Conservation (phyloP, 768 basidiomycete genomes). For the Russula dissimulans region DNA sequence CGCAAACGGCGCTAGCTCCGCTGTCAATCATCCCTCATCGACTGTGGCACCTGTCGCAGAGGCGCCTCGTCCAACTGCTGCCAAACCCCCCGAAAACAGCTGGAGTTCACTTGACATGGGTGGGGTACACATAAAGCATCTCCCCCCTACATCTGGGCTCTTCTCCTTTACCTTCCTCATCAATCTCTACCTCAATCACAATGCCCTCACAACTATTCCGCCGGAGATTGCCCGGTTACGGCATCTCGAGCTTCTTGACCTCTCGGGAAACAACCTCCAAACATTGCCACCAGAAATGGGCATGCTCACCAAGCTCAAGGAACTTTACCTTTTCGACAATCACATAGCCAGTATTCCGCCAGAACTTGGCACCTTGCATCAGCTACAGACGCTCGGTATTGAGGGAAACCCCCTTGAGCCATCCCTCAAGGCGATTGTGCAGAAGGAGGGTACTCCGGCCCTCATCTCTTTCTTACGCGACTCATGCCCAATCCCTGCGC, state of each 20-base stretch:
- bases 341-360: slow-evolving; percentile 74
- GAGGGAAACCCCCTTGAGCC: slow-evolving; percentile 95
- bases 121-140: slow-evolving; percentile 85
- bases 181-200: slow-evolving; percentile 95
- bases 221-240: slow-evolving; percentile 75
- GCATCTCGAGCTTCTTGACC: slow-evolving; percentile 82
- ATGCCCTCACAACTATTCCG: slow-evolving; percentile 68
- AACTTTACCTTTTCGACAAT: slow-evolving; percentile 95
- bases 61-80: slow-evolving; percentile 53
- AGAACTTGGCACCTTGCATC: slow-evolving; percentile 85
- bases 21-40: slow-evolving; percentile 60
- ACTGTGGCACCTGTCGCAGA: slow-evolving; percentile 66
- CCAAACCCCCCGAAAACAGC: slow-evolving; percentile 59
- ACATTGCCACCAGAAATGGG: slow-evolving; percentile 81
- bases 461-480: slow-evolving; percentile 90
- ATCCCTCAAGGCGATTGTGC: slow-evolving; percentile 66
- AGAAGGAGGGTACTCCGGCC: slow-evolving; percentile 90
- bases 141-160: slow-evolving; percentile 66
- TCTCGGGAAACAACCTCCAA: slow-evolving; percentile 78
- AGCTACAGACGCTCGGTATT: slow-evolving; percentile 86
- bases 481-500: slow-evolving; percentile 70
- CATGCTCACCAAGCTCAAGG: slow-evolving; percentile 81
- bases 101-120: slow-evolving; percentile 97
- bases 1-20: slow-evolving; percentile 27
- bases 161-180: slow-evolving; percentile 89